phyloP scores from a whole-genome alignment of 2,329 filamentous ascomycete genomes.

The Cylindrodendrum hubeiense region DNA sequence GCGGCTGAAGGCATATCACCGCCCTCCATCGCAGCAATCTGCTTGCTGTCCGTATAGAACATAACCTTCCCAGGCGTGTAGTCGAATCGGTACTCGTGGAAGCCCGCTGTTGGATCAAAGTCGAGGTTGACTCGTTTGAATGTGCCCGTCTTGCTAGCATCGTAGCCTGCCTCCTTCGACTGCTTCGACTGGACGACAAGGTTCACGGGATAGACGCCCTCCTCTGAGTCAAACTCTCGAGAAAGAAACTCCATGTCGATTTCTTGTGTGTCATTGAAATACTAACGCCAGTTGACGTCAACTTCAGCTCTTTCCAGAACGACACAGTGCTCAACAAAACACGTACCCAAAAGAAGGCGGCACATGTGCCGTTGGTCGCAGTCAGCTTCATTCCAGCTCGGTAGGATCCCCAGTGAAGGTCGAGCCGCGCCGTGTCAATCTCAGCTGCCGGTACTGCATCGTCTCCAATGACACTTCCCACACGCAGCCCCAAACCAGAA shows the following conservation, averaged over 20 bases:
- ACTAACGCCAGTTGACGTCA: constrained; percentile 58
- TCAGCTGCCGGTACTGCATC: constrained; percentile 73
- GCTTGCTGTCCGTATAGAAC: constrained; percentile 76
- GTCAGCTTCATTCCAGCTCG: constrained; percentile 76
- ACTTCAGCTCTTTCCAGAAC: background rate
- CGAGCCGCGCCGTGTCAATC: constrained; percentile 69
- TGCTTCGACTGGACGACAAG: constrained; percentile 79
- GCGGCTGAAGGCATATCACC: constrained; percentile 68
- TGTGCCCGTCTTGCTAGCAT: constrained; percentile 70
- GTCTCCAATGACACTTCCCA: constrained; percentile 58
- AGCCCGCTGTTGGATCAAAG: constrained; percentile 74
- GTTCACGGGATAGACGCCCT: constrained; percentile 72
- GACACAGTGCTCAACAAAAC: background rate
- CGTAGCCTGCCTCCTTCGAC: constrained; percentile 69
- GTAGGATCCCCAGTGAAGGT: constrained; percentile 79
- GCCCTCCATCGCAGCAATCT: constrained; percentile 68
- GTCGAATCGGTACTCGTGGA: constrained; percentile 86
- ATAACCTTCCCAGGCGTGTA: constrained; percentile 72
- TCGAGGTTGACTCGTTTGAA: constrained; percentile 70
- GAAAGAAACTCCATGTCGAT: constrained; percentile 87
- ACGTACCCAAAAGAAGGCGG: constrained; percentile 82
- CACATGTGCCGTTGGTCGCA: constrained; percentile 74
- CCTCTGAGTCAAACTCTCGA: constrained; percentile 66
- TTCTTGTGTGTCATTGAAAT: constrained; percentile 82
- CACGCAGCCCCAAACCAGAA: constrained; percentile 69